A percentile compares a stretch with the other conserved stretches of the same genome.
Evolutionary conservation across 1,284 basidiomycete species (phyloP).

Genomic region (Schizophyllum commune): DNA sequence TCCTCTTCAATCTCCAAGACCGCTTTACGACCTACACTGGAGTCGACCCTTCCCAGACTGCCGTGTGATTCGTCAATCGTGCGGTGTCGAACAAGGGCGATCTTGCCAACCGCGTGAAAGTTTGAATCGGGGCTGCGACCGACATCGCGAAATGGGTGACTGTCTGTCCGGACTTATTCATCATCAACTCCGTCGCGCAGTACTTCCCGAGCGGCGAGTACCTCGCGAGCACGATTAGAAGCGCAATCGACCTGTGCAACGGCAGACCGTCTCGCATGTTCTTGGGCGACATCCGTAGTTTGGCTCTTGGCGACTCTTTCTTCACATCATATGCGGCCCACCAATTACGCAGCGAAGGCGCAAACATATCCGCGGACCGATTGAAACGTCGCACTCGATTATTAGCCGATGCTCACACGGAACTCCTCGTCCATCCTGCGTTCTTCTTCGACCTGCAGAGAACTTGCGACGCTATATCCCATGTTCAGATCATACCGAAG

Average conservation of each 20-base stretch:
- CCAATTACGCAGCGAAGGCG: background rate
- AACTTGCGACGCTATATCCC: constrained; percentile 1
- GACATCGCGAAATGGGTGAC: background rate
- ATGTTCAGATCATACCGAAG: constrained; percentile 2
- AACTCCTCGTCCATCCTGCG: constrained; percentile 2
- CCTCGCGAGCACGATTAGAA: background rate
- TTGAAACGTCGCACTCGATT: background rate
- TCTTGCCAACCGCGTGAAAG: background rate
- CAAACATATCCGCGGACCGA: background rate
- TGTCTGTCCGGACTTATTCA: constrained; percentile 2
- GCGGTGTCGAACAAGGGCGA: background rate
- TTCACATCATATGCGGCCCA: background rate
- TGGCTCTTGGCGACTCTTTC: background rate
- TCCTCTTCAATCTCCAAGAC: constrained; percentile 1
- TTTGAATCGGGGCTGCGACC: background rate
- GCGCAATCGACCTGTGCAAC: background rate
- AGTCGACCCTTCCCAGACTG: background rate
- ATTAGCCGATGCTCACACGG: background rate
- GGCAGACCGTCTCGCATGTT: constrained; percentile 3
- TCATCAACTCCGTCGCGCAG: constrained; percentile 7
- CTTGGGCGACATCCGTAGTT: constrained; percentile 6
- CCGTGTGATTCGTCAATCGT: background rate
- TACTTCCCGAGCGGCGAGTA: constrained; percentile 6
- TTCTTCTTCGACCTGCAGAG: constrained; percentile 3
- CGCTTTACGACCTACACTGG: background rate